Percentiles rank a stretch among this genome's conserved stretches.
These are phyloP conservation scores for Boletellus sp. DNA, from an alignment of 768 basidiomycete genomes.

Conservation along the genomic window DNA sequence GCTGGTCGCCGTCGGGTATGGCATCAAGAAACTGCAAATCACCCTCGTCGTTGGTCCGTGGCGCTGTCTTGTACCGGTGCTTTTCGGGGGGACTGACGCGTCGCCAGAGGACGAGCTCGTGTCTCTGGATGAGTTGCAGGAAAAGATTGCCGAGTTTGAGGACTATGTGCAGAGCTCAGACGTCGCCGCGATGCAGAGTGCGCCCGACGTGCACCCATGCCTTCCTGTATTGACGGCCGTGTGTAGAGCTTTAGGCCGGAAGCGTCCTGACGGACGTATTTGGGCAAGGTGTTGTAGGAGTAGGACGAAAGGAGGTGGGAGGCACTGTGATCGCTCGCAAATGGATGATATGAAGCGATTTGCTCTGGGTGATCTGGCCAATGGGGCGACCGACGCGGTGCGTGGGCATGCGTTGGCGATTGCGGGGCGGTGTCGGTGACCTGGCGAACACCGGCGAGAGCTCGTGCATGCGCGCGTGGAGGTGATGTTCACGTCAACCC, in stretches of 20 bases:
- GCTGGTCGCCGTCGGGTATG: slow-evolving; percentile 88
- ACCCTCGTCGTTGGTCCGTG: slow-evolving; percentile 55
- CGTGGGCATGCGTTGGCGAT: not conserved
- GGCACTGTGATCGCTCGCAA: slow-evolving; percentile 5
- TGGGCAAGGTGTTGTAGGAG: slow-evolving; percentile 5
- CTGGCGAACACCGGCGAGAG: slow-evolving; percentile 11
- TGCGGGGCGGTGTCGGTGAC: slow-evolving; percentile 10
- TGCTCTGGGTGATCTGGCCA: slow-evolving; percentile 1
- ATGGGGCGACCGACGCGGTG: slow-evolving; percentile 2
- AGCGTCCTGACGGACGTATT: not conserved
- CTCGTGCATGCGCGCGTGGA: slow-evolving; percentile 10
- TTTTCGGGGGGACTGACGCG: not conserved
- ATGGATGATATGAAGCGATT: slow-evolving; percentile 5
- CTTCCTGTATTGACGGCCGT: slow-evolving; percentile 1
- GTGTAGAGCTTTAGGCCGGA: slow-evolving; percentile 22
- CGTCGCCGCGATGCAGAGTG: slow-evolving; percentile 92
- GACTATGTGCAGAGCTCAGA: slow-evolving; percentile 91
- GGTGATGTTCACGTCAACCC: slow-evolving; percentile 9
- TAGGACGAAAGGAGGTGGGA: slow-evolving; percentile 4
- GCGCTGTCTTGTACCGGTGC: not conserved
- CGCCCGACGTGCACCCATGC: not conserved
- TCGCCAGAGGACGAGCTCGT: slow-evolving; percentile 88
- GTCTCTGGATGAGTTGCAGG: slow-evolving; percentile 90
- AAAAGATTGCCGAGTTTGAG: slow-evolving; percentile 79
- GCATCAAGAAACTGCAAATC: slow-evolving; percentile 89